Percentiles rank a stretch among this genome's conserved stretches.
Conservation (phyloP, 768 basidiomycete species). For the Scleroderma bovista region DNA sequence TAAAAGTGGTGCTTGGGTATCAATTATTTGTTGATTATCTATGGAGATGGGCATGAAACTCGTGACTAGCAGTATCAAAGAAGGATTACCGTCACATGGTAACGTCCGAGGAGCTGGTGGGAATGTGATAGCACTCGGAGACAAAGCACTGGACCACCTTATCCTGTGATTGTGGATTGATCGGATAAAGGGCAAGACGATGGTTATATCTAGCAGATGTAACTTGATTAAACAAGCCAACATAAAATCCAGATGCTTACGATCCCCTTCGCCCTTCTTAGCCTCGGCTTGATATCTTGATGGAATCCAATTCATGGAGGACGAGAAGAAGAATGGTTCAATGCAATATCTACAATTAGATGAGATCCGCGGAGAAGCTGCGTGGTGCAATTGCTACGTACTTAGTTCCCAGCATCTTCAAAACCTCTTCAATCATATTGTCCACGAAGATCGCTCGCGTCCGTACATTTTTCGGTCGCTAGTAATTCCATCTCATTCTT, state of each 20-base stretch:
- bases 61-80: no score
- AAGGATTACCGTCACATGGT: conserved; percentile 6
- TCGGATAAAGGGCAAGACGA: conserved; percentile 49
- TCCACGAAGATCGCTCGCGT: conserved; percentile 48
- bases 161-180: conserved; percentile 23
- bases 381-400: conserved; percentile 15
- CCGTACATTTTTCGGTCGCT: conserved; percentile 34
- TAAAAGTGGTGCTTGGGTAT: conserved; percentile 46
- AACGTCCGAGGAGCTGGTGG: not conserved
- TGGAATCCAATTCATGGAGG: conserved; percentile 62
- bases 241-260: conserved; percentile 37
- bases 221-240: not conserved
- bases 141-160: not conserved
- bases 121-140: not conserved
- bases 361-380: not conserved
- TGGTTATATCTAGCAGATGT: conserved; percentile 43
- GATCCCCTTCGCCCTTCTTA: conserved; percentile 39
- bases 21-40: conserved; percentile 33
- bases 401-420: conserved; percentile 55
- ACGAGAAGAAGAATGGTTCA: conserved; percentile 64
- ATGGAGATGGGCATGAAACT: not conserved
- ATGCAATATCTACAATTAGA: conserved; percentile 37
- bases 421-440: conserved; percentile 42
- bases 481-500: not conserved
- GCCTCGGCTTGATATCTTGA: conserved; percentile 55